Percentiles rank a stretch among this genome's conserved stretches.
These are phyloP conservation scores for Kodamaea anthophila DNA, from an alignment of 1,139 yeast species.

Conservation along the genomic window DNA sequence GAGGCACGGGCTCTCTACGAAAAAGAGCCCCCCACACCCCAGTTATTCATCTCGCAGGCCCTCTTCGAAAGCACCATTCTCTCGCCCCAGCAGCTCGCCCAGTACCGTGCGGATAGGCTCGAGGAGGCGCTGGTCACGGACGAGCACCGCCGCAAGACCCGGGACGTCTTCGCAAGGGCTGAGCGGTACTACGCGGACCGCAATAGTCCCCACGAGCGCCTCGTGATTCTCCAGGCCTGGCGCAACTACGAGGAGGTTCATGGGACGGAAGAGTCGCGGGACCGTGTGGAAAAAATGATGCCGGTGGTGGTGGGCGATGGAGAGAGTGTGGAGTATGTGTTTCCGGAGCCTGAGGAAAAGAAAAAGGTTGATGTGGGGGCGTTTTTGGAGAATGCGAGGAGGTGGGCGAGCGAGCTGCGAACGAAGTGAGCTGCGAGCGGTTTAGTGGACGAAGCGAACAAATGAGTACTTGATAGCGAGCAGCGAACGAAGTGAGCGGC, in stretches of 20 bases:
- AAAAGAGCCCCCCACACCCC: too few relatives aligned
- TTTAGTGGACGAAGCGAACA: not conserved
- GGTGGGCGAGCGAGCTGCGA: conserved; percentile 37
- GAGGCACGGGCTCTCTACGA: conserved; percentile 50
- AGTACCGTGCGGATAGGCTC: conserved; percentile 30
- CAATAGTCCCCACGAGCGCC: conserved; percentile 39
- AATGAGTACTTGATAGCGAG: not conserved
- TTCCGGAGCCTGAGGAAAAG: too few relatives aligned
- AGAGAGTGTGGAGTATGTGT: conserved; percentile 50
- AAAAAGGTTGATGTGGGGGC: conserved; percentile 43
- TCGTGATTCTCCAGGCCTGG: conserved; percentile 57
- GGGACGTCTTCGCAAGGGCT: conserved; percentile 55
- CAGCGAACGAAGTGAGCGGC: not conserved
- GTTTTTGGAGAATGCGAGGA: conserved; percentile 58
- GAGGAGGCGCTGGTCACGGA: conserved; percentile 47
- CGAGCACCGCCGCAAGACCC: conserved; percentile 44
- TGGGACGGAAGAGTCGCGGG: conserved; percentile 43
- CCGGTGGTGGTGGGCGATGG: conserved; percentile 57
- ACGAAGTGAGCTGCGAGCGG: conserved; percentile 1
- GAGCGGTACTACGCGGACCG: conserved; percentile 35
- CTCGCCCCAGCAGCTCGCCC: conserved; percentile 41
- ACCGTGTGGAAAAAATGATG: conserved; percentile 37
- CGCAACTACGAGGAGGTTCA: conserved; percentile 57
- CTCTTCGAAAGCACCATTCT: conserved; percentile 68
- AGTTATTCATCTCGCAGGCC: conserved; percentile 66